Conservation (phyloP, 2,329 filamentous ascomycete genomes). For the Ramichloridium luteum region DNA sequence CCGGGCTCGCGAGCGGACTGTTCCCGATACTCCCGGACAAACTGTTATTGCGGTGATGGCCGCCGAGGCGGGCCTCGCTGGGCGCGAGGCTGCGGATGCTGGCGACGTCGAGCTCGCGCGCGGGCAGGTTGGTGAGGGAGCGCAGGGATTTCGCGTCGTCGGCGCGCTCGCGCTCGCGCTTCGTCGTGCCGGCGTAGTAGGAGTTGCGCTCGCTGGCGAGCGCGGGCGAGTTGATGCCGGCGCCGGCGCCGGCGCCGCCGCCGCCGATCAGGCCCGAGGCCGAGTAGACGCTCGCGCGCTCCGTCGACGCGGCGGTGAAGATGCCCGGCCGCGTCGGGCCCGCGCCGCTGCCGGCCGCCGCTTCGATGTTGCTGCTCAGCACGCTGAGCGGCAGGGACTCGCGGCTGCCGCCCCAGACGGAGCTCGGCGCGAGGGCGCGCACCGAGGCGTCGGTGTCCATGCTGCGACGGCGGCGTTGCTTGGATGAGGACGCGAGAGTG, state of each 20-base stretch:
- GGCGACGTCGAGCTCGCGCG: conserved; percentile 34
- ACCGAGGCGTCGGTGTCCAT: conserved; percentile 80
- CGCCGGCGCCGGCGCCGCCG: conserved; percentile 28
- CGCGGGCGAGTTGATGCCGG: conserved; percentile 40
- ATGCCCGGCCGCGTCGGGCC: conserved; percentile 41
- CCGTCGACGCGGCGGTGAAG: conserved; percentile 38
- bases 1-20: conserved; percentile 50
- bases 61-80: conserved; percentile 42
- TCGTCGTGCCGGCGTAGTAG: conserved; percentile 51
- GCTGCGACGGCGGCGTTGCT: conserved; percentile 64
- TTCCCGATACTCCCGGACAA: conserved; percentile 59
- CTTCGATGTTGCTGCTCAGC: conserved; percentile 58
- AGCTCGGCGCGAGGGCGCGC: conserved; percentile 70
- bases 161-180: too few species aligned
- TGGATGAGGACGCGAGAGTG: conserved; percentile 71
- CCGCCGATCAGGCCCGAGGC: conserved; percentile 28
- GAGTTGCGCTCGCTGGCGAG: conserved; percentile 68
- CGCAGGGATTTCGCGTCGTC: conserved; percentile 24
- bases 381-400: conserved; percentile 70
- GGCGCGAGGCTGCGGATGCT: conserved; percentile 72
- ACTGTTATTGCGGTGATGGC: conserved; percentile 72
- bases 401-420: conserved; percentile 68
- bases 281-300: conserved; percentile 66
- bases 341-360: conserved; percentile 28
- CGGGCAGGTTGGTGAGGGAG: conserved; percentile 18